Evolutionary conservation across 306 rosid genomes (phyloP).

Genomic region (Boehmeria nivea): DNA sequence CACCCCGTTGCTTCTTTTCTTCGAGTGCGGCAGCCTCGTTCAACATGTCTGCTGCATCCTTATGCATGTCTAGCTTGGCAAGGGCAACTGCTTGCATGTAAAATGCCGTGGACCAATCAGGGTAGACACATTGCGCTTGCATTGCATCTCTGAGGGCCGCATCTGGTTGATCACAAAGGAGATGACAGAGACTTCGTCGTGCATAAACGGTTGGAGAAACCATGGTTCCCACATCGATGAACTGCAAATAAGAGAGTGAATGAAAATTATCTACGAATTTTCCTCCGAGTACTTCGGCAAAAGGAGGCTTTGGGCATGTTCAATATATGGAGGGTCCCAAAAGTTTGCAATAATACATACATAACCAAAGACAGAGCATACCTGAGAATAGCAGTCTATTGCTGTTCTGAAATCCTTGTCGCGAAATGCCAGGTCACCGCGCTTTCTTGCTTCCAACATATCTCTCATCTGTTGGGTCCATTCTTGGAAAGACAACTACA

Average conservation of each 20-base stretch:
- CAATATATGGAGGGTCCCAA: background rate
- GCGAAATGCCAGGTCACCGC: slow-evolving; percentile 70
- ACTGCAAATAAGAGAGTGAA: slow-evolving; percentile 28
- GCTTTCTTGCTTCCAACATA: slow-evolving; percentile 68
- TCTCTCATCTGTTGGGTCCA: slow-evolving; percentile 84
- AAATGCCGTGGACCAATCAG: slow-evolving; percentile 78
- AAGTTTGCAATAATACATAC: background rate
- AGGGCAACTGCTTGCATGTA: slow-evolving; percentile 88
- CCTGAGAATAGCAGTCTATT: slow-evolving; percentile 67
- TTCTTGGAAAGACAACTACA: slow-evolving; percentile 78
- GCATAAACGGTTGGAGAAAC: slow-evolving; percentile 70
- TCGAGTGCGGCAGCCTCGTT: slow-evolving; percentile 65
- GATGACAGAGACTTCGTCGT: slow-evolving; percentile 61
- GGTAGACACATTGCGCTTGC: slow-evolving; percentile 77
- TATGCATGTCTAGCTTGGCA: slow-evolving; percentile 70
- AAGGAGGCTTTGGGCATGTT: background rate
- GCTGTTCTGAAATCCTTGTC: slow-evolving; percentile 66
- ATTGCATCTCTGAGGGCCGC: slow-evolving; percentile 81
- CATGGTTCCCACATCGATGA: slow-evolving; percentile 63
- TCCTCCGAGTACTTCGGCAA: too few relatives aligned
- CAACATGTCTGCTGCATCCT: slow-evolving; percentile 71
- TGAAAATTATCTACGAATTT: too few relatives aligned
- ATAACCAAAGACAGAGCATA: background rate
- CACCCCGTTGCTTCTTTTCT: slow-evolving; percentile 50
- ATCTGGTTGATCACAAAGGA: slow-evolving; percentile 71